Conservation (phyloP, 2,329 filamentous ascomycete genomes). For the Zopfia rhizophila region DNA sequence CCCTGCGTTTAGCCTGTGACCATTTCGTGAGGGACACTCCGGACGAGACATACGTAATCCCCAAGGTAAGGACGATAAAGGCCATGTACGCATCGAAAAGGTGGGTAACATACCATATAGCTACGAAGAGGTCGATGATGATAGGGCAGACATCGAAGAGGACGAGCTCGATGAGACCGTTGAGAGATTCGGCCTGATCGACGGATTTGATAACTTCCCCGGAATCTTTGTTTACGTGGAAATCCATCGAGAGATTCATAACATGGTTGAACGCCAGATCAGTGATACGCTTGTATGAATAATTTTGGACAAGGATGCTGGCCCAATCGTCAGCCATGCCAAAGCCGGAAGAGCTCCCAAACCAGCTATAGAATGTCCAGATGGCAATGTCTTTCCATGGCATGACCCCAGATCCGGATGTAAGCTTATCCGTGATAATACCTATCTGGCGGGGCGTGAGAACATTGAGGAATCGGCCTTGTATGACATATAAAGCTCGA, state of each 20-base stretch:
- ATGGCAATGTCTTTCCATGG: slow-evolving; percentile 65
- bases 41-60: slow-evolving; percentile 63
- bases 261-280: slow-evolving; percentile 73
- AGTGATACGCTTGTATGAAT: slow-evolving; percentile 67
- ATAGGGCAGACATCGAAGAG: slow-evolving; percentile 71
- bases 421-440: slow-evolving; percentile 77
- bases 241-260: slow-evolving; percentile 75
- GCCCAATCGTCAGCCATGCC: slow-evolving; percentile 62
- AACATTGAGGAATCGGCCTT: slow-evolving; percentile 77
- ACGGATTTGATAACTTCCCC: slow-evolving; percentile 73
- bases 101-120: slow-evolving; percentile 68
- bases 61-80: slow-evolving; percentile 50
- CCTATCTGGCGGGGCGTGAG: slow-evolving; percentile 84
- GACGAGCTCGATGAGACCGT: slow-evolving; percentile 68
- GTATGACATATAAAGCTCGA: slow-evolving; percentile 74
- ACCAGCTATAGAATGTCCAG: slow-evolving; percentile 60
- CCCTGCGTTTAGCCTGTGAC: slow-evolving; percentile 53
- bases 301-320: slow-evolving; percentile 66
- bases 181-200: slow-evolving; percentile 70
- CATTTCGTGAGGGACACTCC: slow-evolving; percentile 57
- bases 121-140: slow-evolving; percentile 69
- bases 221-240: slow-evolving; percentile 73
- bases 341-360: slow-evolving; percentile 64
- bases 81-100: slow-evolving; percentile 68
- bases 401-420: slow-evolving; percentile 57